Conservation (phyloP, 768 basidiomycete species). For the Tulasnella sp. region DNA sequence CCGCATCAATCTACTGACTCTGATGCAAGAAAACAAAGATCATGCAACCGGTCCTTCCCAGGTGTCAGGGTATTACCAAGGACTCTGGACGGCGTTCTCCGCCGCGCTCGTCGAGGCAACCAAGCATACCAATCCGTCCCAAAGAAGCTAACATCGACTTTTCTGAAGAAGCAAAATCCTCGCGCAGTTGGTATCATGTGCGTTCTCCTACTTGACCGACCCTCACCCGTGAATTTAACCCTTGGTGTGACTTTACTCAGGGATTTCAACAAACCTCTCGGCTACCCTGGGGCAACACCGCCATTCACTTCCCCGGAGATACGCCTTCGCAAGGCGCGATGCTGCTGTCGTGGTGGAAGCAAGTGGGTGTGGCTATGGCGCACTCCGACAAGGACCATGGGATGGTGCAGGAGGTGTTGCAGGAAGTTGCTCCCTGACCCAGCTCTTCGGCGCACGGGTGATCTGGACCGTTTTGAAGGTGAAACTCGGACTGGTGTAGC, state of each 20-base stretch:
- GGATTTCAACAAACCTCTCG: slow-evolving; percentile 2
- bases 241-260: neutral
- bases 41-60: too few species aligned
- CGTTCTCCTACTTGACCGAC: neutral
- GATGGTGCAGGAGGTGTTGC: slow-evolving; percentile 1
- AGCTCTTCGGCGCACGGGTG: neutral
- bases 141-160: neutral
- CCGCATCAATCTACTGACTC: too few species aligned
- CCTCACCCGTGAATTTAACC: neutral
- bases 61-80: too few species aligned
- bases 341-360: slow-evolving; percentile 3
- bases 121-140: neutral
- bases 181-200: neutral
- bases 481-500: neutral
- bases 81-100: neutral
- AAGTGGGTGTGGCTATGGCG: neutral
- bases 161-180: neutral
- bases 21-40: too few species aligned
- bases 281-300: neutral
- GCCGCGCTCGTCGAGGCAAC: neutral
- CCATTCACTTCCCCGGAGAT: neutral
- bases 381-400: neutral
- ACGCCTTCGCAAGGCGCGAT: neutral
- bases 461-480: slow-evolving; percentile 1
- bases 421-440: neutral